A percentile compares a stretch with the other conserved stretches of the same genome.
phyloP scores from a whole-genome alignment of 2,329 filamentous ascomycete species.

The Xylariomycetidae sp. region DNA sequence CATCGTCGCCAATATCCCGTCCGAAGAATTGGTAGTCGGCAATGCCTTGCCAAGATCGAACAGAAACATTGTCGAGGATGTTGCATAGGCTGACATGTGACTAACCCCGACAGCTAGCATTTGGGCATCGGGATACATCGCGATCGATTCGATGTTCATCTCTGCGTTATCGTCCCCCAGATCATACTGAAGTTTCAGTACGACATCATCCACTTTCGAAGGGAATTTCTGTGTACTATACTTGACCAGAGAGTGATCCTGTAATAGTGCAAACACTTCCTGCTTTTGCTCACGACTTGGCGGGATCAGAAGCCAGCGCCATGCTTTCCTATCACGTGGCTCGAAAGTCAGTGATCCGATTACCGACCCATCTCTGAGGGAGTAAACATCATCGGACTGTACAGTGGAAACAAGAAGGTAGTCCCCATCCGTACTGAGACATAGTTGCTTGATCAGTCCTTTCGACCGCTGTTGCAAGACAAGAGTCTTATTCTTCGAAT shows the following conservation, averaged over 20 bases:
- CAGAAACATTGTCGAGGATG: conserved; percentile 8
- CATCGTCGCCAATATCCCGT: background rate
- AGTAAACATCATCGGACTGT: conserved; percentile 3
- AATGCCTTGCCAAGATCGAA: conserved; percentile 4
- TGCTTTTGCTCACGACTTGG: background rate
- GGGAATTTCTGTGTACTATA: conserved; percentile 4
- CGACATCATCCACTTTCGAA: background rate
- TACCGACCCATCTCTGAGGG: conserved; percentile 1
- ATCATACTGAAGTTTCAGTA: conserved; percentile 3
- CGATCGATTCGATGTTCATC: no score
- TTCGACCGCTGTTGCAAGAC: conserved; percentile 2
- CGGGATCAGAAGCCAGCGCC: conserved; percentile 6
- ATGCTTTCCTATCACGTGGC: conserved; percentile 3
- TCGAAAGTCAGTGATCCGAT: conserved; percentile 4
- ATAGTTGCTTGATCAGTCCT: conserved; percentile 7
- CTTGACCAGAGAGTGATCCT: conserved; percentile 1
- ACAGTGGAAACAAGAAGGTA: conserved; percentile 9
- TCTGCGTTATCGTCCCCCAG: conserved; percentile 2
- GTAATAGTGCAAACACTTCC: conserved; percentile 4
- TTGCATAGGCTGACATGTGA: conserved; percentile 3
- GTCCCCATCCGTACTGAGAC: conserved; percentile 6
- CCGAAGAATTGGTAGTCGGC: background rate
- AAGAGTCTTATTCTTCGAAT: background rate
- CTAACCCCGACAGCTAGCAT: conserved; percentile 4
- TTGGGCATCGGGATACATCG: conserved; percentile 3